Base-by-base conservation (phyloP, 1,284 basidiomycete species). In the Schizophyllum commune region DNA sequence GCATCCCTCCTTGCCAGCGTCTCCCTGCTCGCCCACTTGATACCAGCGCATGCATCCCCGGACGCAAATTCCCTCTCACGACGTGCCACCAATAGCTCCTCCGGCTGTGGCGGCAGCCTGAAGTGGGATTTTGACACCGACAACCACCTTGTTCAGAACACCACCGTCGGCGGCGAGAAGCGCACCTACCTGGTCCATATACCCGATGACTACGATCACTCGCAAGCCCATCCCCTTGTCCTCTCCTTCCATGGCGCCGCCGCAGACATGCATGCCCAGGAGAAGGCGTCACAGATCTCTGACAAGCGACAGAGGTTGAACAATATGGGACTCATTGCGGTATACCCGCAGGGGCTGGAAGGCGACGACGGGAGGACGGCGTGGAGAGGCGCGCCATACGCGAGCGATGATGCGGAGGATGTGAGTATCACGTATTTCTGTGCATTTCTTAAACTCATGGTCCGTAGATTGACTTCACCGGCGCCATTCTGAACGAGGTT, bases 171-270 rank as follows among this genome's bases (percentile, higher is more conserved):
- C 39, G 39, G 39, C 13, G 39, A 47, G 21, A 62, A 64, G 60
- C 62, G 66, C 9, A 61, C 66, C 5, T 67, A 65, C 63, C 59
- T 65, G 52, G 66, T 67, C 27, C 66, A 67, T 58, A 61, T 67
- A 47, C 66, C 65, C 6, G 34, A 56, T 8, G 39, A 51, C 20
- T 67, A 66, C 51, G 21, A 64, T 27, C 61, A 60, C 13, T 55
- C 39, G 8, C 52, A 34, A 17, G 52, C 63, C 1, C 64, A 67
- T 47, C 59, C 66, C 13, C 59, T 67, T 5, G 66, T 67, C 27
- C 54, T 66, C 17, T 62, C 60, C 4, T 67, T 60, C 22, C 66
- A 67, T 33, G 66, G 63, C 19, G 63, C 58, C 61, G 61, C 60
- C 47, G 57, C 33, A 11, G 60, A 61, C 52, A 61, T 47, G 34